phyloP scores from a whole-genome alignment of 2,329 filamentous ascomycete genomes.

The Triangularia setosa region DNA sequence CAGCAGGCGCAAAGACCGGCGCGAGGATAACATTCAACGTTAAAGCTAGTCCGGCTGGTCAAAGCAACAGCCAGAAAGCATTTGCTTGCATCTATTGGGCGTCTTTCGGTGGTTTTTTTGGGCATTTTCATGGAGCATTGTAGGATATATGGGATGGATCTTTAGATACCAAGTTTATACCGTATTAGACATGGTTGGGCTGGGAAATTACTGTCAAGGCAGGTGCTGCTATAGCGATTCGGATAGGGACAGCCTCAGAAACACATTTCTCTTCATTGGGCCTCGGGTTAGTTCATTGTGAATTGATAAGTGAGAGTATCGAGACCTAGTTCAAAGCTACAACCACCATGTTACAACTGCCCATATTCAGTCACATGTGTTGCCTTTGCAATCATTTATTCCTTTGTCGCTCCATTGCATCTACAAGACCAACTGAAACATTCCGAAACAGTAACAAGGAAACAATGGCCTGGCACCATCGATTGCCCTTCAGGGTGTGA shows the following conservation, averaged over 20 bases:
- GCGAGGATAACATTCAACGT: not conserved
- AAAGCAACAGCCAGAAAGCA: not conserved
- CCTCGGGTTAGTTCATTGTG: too few species aligned
- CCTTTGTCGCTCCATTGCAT: too few species aligned
- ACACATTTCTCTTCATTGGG: not conserved
- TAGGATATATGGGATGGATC: not conserved
- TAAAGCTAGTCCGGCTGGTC: not conserved
- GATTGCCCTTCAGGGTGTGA: not conserved
- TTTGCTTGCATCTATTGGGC: not conserved
- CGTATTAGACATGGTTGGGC: not conserved
- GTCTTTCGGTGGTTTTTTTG: not conserved
- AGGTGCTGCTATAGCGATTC: not conserved
- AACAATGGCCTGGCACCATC: not conserved
- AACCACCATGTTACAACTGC: not conserved
- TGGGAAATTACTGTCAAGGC: not conserved
- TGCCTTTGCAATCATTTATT: too few species aligned
- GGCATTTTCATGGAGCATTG: not conserved
- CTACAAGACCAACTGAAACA: too few species aligned
- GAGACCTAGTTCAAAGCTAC: too few species aligned
- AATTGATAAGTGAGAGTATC: too few species aligned
- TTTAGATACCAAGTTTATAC: not conserved
- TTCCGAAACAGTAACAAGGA: too few species aligned
- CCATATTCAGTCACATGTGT: not conserved
- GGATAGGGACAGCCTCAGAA: not conserved
- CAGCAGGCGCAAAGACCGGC: constrained; percentile 2